phyloP scores from a whole-genome alignment of 2,329 filamentous ascomycete genomes.

The Arthrobotrys megalospora region DNA sequence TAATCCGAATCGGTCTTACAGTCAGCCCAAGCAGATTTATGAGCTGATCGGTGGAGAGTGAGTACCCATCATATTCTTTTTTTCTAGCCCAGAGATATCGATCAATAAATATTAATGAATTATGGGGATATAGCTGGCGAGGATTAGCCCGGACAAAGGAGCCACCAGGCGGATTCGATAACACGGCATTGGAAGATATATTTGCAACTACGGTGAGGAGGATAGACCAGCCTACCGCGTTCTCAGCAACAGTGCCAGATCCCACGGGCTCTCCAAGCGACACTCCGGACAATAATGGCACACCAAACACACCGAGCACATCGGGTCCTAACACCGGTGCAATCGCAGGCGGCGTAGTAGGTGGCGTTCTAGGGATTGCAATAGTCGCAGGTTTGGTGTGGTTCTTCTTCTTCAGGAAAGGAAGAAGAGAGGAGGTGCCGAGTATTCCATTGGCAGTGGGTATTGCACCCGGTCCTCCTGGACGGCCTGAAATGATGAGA shows the following conservation, averaged over 20 bases:
- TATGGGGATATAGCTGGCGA: slow-evolving; percentile 40
- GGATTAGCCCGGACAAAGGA: slow-evolving; percentile 34
- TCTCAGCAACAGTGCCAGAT: slow-evolving; percentile 13
- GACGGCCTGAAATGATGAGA: slow-evolving; percentile 29
- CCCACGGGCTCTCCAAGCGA: neutral
- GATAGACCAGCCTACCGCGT: slow-evolving; percentile 42
- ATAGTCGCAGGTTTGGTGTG: slow-evolving; percentile 31
- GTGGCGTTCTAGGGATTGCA: slow-evolving; percentile 22
- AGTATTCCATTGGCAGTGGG: slow-evolving; percentile 23
- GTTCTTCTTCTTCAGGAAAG: slow-evolving; percentile 37
- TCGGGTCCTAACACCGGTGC: slow-evolving; percentile 20
- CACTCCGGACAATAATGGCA: neutral
- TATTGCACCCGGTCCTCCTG: neutral
- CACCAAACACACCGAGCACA: neutral
- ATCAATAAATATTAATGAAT: slow-evolving; percentile 5
- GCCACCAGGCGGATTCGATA: slow-evolving; percentile 40
- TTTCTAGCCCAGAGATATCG: neutral
- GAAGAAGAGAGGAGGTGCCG: slow-evolving; percentile 24
- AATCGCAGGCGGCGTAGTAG: slow-evolving; percentile 44
- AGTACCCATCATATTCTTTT: neutral
- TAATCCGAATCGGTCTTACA: slow-evolving; percentile 55
- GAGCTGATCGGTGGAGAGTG: slow-evolving; percentile 52
- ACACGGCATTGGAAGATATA: slow-evolving; percentile 34
- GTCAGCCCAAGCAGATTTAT: slow-evolving; percentile 47
- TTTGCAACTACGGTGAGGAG: slow-evolving; percentile 36